phyloP scores from a whole-genome alignment of 768 basidiomycete genomes.

The Pulveroboletus sp. region DNA sequence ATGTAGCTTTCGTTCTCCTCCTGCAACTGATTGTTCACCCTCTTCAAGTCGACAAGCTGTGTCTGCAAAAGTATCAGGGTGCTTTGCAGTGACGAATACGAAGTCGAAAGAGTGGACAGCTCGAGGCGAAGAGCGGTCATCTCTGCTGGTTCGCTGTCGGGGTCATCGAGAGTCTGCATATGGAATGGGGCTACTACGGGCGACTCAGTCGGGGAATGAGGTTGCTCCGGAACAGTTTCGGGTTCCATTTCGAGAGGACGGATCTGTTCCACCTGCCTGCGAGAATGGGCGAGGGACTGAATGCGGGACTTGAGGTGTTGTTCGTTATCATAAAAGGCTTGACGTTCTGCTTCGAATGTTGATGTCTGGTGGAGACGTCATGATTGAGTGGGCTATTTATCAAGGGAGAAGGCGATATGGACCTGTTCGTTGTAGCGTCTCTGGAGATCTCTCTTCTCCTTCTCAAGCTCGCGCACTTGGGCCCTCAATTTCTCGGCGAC shows the following conservation, averaged over 20 bases:
- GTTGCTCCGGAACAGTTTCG: conserved; percentile 38
- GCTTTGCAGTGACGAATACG: conserved; percentile 76
- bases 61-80: conserved; percentile 80
- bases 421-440: conserved; percentile 90
- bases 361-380: conserved; percentile 48
- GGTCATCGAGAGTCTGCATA: conserved; percentile 53
- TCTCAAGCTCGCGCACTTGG: conserved; percentile 82
- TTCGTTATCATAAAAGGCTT: conserved; percentile 90
- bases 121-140: conserved; percentile 82
- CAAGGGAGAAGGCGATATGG: conserved; percentile 8
- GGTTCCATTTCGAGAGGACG: conserved; percentile 35
- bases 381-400: conserved; percentile 12
- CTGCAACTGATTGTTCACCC: conserved; percentile 81
- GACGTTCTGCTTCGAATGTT: conserved; percentile 88
- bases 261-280: conserved; percentile 46
- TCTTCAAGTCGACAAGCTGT: conserved; percentile 82
- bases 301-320: conserved; percentile 91
- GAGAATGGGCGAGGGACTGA: conserved; percentile 66
- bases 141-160: conserved; percentile 76
- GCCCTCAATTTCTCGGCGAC: conserved; percentile 75
- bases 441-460: conserved; percentile 78
- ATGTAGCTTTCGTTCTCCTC: conserved; percentile 98
- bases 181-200: conserved; percentile 21
- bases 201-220: conserved; percentile 22
- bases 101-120: conserved; percentile 80